These are phyloP conservation scores for Haplosporangium sp. DNA, from an alignment of 371 early-diverging fungal species.

Conservation along the genomic window DNA sequence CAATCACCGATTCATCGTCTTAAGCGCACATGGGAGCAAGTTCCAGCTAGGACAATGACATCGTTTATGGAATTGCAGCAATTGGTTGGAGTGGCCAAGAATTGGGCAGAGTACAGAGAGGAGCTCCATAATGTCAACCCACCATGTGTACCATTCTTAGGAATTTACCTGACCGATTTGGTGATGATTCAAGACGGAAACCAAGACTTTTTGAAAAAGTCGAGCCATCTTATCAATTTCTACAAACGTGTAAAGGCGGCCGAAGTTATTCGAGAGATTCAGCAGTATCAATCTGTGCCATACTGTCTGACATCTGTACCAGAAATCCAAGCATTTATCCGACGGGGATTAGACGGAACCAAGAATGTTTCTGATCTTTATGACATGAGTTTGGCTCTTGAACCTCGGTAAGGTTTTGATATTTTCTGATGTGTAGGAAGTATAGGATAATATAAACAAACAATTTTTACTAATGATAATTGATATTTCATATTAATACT, in stretches of 20 bases:
- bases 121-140: conserved; percentile 85
- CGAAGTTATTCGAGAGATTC: conserved; percentile 89
- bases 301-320: conserved; percentile 74
- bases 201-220: conserved; percentile 63
- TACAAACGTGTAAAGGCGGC: conserved; percentile 89
- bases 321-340: conserved; percentile 86
- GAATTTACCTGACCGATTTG: conserved; percentile 87
- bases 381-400: conserved; percentile 80
- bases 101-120: conserved; percentile 88
- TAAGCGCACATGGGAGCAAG: conserved; percentile 86
- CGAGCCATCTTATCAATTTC: conserved; percentile 86
- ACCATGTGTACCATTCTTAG: conserved; percentile 92
- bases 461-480: background rate
- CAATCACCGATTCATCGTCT: conserved; percentile 91
- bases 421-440: too few species aligned
- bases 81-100: conserved; percentile 85
- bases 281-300: conserved; percentile 69
- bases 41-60: conserved; percentile 61
- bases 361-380: conserved; percentile 72
- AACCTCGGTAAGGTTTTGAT: conserved; percentile 72
- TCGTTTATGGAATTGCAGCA: conserved; percentile 69
- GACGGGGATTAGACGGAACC: conserved; percentile 63
- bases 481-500: background rate
- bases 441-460: too few species aligned
- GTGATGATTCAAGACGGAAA: conserved; percentile 96